Base-by-base conservation (phyloP, 768 basidiomycete species). In the Mycena pura region DNA sequence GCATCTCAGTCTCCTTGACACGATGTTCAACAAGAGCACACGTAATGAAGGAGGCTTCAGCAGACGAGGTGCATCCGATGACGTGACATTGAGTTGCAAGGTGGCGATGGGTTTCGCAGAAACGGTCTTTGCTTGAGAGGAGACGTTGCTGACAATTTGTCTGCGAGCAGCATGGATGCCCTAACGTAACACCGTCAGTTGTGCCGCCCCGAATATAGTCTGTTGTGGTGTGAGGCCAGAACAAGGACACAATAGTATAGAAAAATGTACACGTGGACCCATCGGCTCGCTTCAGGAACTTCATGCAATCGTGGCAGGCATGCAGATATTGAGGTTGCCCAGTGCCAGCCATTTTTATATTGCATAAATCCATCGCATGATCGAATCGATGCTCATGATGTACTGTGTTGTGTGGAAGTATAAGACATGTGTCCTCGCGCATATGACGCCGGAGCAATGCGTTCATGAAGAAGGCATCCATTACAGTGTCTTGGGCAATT, bases 171-270 rank as follows among this genome's bases (percentile, higher is more conserved):
- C 69, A 66, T 6, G 70, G 70, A 51, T 69, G 66, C 2, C 70
- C 69, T 2, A 73, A 59, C 3, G 70, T 67, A 11, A 74, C 59
- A 8, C 73, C 71, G 52, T 74, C 71, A 13, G 61, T 65, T 9
- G 71, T 65, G 10, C 69, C 53, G 34, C 29, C 51, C n/a, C 50
- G 55, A 2, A 67, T 45, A 11, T 46, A 50, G 28, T 34, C 69
- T 70, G 41, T 10, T 13, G 36, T 28, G 10, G 24, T 17, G 2
- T 24, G 24, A 5, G 6, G 6, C 6, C 14, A 7, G 6, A 41
- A 3, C 6, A 31, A 7, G 31, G 19, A 6, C 11, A n/a, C n/a
- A n/a, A n/a, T n/a, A n/a, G n/a, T n/a, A 14, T 11, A 6, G 27
- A 11, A 21, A 41, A 29, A 58, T 49, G 24, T 14, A 63, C 62